Base-by-base conservation (phyloP, 2,329 filamentous ascomycete species). In the Gyromitra esculenta region DNA sequence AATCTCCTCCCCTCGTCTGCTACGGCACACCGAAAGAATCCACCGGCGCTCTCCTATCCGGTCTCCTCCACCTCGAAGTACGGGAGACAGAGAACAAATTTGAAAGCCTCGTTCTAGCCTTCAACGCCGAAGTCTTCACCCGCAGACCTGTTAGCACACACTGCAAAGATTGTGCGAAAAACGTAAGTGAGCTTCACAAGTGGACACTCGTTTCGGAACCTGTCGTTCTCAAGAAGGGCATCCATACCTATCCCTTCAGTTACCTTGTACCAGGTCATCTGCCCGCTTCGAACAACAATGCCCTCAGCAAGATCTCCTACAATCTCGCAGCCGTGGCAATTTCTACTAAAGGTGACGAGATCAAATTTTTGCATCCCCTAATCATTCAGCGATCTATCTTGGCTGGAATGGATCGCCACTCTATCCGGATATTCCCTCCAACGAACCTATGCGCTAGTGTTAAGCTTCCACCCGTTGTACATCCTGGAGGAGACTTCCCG, bases 351-450 rank as follows among this genome's bases (percentile, higher is more conserved):
- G 88, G 87, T 76, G 89, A 89, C 79, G 87, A 87, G 75, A 87
- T 92, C 81, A 89, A 87, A 80, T 88, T 93, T 81, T 87, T 89
- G 77, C 89, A 90, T 81, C 87, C 88, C 8, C 86, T 98, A 57
- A 87, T 90, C 71, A 88, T 98, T 80, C 91, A 91, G 85, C 92
- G 95, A 77, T 92, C 94, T 43, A 89, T 98, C 35, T 87, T 91
- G 68, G 89, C 92, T 1, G 92, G 93, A 63, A 87, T 88, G 68
- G 93, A 96, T 77, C 95, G 96, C 84, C 91, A 94, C 84, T 96
- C 92, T 15, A 90, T 97, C 78, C 93, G 95, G 82, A 92, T 98
- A 82, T 99, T 99, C 85, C 96, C 95, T 62, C 95, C 96, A 0
- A 99, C 96, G 80, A 96, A 97, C 84, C 91, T 99, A 81, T 94